Evolutionary conservation across 345 rosid genomes (phyloP).

Genomic region (Brassica juncea): DNA sequence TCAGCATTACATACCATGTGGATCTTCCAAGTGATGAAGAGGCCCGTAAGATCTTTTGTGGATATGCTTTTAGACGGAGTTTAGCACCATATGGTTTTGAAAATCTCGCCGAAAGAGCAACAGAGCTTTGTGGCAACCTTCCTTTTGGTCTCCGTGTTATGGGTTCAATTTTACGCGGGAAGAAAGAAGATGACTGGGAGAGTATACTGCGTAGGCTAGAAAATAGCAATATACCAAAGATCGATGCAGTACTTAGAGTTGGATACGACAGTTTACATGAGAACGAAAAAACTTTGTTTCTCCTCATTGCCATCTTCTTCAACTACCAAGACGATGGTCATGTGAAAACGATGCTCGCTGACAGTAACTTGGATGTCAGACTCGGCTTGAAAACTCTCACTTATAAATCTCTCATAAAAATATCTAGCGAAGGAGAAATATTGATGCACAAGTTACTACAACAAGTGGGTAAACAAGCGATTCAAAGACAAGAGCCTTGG

Average conservation of each 20-base stretch:
- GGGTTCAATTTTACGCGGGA: background rate
- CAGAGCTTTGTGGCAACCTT: background rate
- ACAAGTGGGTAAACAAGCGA: slow-evolving; percentile 30
- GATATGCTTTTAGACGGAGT: background rate
- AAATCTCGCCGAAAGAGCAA: background rate
- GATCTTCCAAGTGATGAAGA: background rate
- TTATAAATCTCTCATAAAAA: slow-evolving; percentile 22
- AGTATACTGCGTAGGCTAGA: background rate
- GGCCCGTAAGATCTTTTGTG: background rate
- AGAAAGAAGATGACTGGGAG: slow-evolving; percentile 17
- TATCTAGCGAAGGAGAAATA: background rate
- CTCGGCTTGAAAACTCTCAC: background rate
- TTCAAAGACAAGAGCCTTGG: slow-evolving; percentile 13
- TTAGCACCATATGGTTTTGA: background rate
- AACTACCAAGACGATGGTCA: background rate
- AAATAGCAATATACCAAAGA: background rate
- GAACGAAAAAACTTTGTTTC: slow-evolving; percentile 21
- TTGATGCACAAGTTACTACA: slow-evolving; percentile 42
- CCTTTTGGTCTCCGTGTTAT: background rate
- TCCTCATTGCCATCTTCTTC: slow-evolving; percentile 42
- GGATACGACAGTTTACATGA: slow-evolving; percentile 38
- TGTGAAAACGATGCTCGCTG: background rate
- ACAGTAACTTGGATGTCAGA: background rate
- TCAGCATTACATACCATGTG: background rate
- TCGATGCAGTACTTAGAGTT: slow-evolving; percentile 14